Evolutionary conservation across 73 alveolate genomes (phyloP).

Genomic region (Uronychia binucleata): DNA sequence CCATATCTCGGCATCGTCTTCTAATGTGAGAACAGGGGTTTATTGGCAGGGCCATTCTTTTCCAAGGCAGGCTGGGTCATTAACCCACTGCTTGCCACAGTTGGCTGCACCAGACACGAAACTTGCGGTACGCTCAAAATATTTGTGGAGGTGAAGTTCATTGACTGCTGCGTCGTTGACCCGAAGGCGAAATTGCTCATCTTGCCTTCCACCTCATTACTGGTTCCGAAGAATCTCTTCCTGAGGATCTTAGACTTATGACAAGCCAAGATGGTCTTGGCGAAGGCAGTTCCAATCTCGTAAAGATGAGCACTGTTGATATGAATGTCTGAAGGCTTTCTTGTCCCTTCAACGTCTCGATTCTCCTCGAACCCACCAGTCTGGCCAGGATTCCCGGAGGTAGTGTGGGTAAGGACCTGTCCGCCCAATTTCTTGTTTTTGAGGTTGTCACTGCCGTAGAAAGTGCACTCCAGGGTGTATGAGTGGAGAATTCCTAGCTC

Average conservation of each 20-base stretch:
- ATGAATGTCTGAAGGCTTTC: neutral
- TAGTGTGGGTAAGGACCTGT: neutral
- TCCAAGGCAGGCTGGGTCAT: no score
- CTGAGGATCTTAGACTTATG: neutral
- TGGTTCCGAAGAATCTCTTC: neutral
- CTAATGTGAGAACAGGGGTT: no score
- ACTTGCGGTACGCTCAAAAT: no score
- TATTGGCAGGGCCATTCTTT: no score
- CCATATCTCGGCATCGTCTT: no score
- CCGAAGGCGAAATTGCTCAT: neutral
- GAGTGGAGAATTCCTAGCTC: constrained; percentile 62
- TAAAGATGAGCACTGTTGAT: neutral
- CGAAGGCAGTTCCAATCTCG: neutral
- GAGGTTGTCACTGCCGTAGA: constrained; percentile 55
- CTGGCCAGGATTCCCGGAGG: neutral
- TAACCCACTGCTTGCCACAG: no score
- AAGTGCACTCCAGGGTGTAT: constrained; percentile 67
- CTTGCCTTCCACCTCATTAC: neutral
- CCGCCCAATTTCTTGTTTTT: neutral
- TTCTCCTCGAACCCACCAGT: neutral
- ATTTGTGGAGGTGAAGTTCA: no score
- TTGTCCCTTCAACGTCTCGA: neutral
- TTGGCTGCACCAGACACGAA: no score
- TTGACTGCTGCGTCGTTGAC: neutral
- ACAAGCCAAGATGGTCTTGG: neutral